Conservation (phyloP, 495 filamentous ascomycete species). For the Aspergillus affinis region DNA sequence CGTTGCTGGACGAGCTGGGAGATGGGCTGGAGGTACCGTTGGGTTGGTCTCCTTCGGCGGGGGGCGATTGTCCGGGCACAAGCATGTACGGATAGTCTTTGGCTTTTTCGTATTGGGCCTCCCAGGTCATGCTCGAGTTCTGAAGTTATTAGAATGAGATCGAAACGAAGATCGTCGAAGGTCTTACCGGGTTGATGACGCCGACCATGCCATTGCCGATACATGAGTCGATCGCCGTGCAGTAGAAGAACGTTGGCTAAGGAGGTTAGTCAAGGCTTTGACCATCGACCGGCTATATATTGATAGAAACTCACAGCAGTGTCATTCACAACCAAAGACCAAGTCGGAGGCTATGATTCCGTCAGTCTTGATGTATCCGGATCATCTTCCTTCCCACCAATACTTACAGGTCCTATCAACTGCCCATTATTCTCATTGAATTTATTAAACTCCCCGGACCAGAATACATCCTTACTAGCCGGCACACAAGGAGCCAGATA, state of each 20-base stretch:
- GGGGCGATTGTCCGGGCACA: constrained; percentile 38
- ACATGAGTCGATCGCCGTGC: constrained; percentile 42
- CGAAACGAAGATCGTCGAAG: not conserved
- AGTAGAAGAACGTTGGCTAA: constrained; percentile 43
- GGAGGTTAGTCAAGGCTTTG: constrained; percentile 5
- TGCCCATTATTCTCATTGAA: constrained; percentile 33
- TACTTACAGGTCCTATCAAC: constrained; percentile 29
- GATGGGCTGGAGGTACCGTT: constrained; percentile 14
- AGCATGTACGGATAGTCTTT: constrained; percentile 37
- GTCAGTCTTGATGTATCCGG: not conserved
- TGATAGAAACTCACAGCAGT: constrained; percentile 27
- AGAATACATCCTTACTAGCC: constrained; percentile 42
- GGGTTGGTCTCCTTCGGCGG: constrained; percentile 31
- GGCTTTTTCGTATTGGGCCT: constrained; percentile 35
- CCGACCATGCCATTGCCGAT: constrained; percentile 43
- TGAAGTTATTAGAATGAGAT: constrained; percentile 10
- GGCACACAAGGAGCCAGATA: constrained; percentile 59
- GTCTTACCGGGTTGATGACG: constrained; percentile 39
- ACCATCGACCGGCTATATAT: not conserved
- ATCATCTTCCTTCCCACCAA: not conserved
- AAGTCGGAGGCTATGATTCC: constrained; percentile 31
- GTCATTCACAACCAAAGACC: constrained; percentile 34
- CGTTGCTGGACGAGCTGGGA: constrained; percentile 3
- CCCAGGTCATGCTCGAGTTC: constrained; percentile 34
- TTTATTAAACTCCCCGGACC: constrained; percentile 31